These are phyloP conservation scores for Aspergillus sclerotiicarbonarius DNA, from an alignment of 495 filamentous ascomycete genomes.

Conservation along the genomic window DNA sequence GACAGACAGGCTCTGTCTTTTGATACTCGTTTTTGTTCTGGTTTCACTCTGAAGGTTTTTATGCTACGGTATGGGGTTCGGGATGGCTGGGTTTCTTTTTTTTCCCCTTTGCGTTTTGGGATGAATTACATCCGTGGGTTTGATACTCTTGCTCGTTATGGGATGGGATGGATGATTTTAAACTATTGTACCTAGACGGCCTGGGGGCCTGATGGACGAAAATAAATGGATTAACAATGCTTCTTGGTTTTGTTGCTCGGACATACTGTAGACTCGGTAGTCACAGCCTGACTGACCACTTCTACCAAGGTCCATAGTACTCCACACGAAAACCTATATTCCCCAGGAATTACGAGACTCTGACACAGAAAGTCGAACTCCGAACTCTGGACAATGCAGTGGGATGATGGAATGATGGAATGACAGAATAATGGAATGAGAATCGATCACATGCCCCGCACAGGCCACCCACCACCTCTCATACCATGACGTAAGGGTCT, in stretches of 20 bases:
- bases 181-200: background rate
- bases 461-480: background rate
- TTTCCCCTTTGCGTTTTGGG: conserved; percentile 10
- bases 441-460: background rate
- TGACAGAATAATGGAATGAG: background rate
- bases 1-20: background rate
- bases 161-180: background rate
- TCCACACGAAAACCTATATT: no score
- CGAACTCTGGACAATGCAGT: no score
- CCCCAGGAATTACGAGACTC: no score
- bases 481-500: background rate
- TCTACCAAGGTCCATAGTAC: no score
- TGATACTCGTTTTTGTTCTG: background rate
- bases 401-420: no score
- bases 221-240: background rate
- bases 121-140: conserved; percentile 1
- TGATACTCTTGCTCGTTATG: background rate
- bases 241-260: background rate
- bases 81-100: conserved; percentile 24
- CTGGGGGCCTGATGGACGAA: background rate
- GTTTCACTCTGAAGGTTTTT: background rate
- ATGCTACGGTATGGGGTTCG: conserved; percentile 26
- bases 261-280: no score
- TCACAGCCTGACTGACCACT: no score
- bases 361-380: no score